phyloP scores from a whole-genome alignment of 345 rosid species.

The Eucalyptus cloeziana region DNA sequence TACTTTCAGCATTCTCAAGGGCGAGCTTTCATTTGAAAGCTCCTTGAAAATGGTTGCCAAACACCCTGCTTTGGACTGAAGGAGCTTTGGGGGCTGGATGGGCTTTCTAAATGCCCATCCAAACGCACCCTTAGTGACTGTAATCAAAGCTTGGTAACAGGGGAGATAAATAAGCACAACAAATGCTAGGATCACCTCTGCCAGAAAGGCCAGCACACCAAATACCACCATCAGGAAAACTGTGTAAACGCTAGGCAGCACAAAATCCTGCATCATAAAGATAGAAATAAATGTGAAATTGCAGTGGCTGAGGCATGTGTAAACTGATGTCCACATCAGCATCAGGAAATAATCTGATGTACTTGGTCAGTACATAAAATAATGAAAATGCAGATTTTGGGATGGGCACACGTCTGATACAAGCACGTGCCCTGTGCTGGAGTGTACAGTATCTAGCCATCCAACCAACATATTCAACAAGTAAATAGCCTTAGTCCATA shows the following conservation, averaged over 20 bases:
- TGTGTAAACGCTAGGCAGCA: slow-evolving; percentile 48
- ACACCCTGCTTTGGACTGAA: too few relatives aligned
- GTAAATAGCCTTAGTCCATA: background rate
- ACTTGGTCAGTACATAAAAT: background rate
- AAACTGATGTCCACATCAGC: background rate
- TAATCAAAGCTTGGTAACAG: background rate
- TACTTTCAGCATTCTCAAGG: too few relatives aligned
- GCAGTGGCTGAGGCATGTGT: background rate
- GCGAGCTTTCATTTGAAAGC: too few relatives aligned
- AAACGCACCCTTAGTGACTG: too few relatives aligned
- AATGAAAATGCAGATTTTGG: background rate
- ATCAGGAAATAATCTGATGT: background rate
- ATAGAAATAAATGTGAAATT: background rate
- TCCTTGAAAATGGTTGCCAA: too few relatives aligned
- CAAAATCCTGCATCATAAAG: slow-evolving; percentile 39
- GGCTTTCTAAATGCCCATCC: too few relatives aligned
- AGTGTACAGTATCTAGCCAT: background rate
- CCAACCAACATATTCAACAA: background rate
- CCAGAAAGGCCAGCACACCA: slow-evolving; percentile 61
- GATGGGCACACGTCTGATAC: background rate
- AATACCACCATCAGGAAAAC: slow-evolving; percentile 43
- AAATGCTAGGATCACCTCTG: slow-evolving; percentile 39
- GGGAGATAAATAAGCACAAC: background rate
- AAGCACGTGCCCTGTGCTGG: background rate
- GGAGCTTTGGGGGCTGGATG: too few relatives aligned